Base-by-base conservation (phyloP, 2,329 filamentous ascomycete species). In the Stemphylium beticola region DNA sequence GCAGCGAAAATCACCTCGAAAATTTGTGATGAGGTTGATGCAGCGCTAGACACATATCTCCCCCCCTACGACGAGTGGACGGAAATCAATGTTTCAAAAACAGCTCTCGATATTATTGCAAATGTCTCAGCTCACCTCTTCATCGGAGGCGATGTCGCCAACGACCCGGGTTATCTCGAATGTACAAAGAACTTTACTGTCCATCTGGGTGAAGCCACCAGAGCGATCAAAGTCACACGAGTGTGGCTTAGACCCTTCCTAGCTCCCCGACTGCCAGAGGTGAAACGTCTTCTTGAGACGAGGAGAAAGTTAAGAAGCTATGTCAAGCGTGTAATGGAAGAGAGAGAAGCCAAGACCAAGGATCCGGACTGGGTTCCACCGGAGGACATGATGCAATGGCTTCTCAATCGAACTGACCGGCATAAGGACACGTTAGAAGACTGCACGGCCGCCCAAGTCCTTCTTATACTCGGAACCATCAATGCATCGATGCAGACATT, bases 341-440 rank as follows among this genome's bases (percentile, higher is more conserved):
- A 62, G 15, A 57, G 72, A n/a, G 53, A 66, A 12, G 68, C 66
- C 10, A 55, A 57, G 29, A 62, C 60, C 26, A 62, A 64, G n/a
- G 59, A 71, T 31, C 65, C 64, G 0, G 57, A 67, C 11, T 73
- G 67, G 52, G 50, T 71, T 42, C 67, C 65, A 40, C 71, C 69
- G 2, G 67, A 75, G 26, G 75, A 77, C 44, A 62, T 76, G 64
- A 56, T 76, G 33, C 69, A 74, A 50, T 76, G 73, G 73, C 56
- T 74, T 40, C 59, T 76, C 49, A 68, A 71, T 17, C 53, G 59
- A 14, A 40, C 56, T 18, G 58, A 57, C 2, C 53, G 12, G 26
- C n/a, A 11, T 18, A 38, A 38, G n/a, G 36, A 38, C 14, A 49
- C 36, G 5, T 38, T 45, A 20, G 52, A 42, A 12, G 9, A 45